These are phyloP conservation scores for Medicago lupulina DNA, from an alignment of 306 rosid genomes.

Conservation along the genomic window DNA sequence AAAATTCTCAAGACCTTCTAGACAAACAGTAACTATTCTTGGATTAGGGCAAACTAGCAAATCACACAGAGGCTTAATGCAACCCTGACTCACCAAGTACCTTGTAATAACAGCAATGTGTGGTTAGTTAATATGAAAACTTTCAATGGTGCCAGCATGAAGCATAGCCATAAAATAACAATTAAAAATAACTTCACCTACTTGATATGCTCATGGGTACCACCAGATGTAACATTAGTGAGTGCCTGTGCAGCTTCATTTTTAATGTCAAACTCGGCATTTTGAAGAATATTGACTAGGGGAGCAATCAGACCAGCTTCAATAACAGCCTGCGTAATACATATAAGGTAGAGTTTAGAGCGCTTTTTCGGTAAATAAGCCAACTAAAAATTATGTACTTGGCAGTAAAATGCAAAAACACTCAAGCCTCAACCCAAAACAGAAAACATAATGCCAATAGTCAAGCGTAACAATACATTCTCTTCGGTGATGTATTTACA, in stretches of 20 bases:
- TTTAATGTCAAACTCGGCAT: conserved; percentile 94
- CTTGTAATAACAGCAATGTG: conserved; percentile 48
- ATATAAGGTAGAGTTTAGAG: not conserved
- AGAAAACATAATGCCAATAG: too few relatives aligned
- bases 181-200: conserved; percentile 37
- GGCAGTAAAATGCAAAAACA: not conserved
- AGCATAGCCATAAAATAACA: conserved; percentile 6
- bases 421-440: too few relatives aligned
- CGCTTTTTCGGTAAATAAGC: conserved; percentile 4
- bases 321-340: conserved; percentile 64
- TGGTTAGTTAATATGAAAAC: conserved; percentile 11
- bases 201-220: conserved; percentile 85
- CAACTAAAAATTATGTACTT: not conserved
- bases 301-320: conserved; percentile 82
- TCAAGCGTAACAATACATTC: conserved; percentile 4
- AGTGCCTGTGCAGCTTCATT: conserved; percentile 96
- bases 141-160: not conserved
- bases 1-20: conserved; percentile 87
- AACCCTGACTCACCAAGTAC: conserved; percentile 80
- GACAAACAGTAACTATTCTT: conserved; percentile 87
- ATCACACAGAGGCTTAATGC: conserved; percentile 87
- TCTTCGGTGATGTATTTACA: not conserved
- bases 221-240: conserved; percentile 95
- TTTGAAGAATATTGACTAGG: conserved; percentile 81
- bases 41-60: conserved; percentile 94